These are phyloP conservation scores for Chrysanthemum lavandulifolium DNA, from an alignment of 129 eudicot species.

Conservation along the genomic window DNA sequence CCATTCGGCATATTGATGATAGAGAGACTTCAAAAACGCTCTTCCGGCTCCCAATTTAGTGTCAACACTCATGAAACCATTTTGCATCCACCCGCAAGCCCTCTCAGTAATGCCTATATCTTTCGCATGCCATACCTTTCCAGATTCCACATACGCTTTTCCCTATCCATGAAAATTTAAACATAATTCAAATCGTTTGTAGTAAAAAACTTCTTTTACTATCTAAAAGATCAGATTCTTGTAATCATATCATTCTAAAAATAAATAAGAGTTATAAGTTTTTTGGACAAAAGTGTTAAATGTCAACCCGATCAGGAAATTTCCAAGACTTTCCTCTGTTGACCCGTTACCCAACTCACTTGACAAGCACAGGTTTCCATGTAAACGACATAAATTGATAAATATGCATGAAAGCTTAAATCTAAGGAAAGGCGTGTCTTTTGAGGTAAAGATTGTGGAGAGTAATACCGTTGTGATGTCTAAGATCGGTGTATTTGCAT, in stretches of 20 bases:
- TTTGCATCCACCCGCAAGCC: conserved; percentile 81
- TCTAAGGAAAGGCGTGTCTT: not conserved
- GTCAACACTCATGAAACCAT: conserved; percentile 92
- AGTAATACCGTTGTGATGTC: conserved; percentile 75
- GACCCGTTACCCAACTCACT: no score
- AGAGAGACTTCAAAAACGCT: conserved; percentile 87
- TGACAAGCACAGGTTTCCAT: not conserved
- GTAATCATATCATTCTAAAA: no score
- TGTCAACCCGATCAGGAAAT: no score
- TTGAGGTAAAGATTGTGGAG: not conserved
- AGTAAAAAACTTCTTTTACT: no score
- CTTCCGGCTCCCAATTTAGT: conserved; percentile 84
- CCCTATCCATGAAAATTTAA: conserved; percentile 43
- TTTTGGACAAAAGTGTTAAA: no score
- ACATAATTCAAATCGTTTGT: not conserved
- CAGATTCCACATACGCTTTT: conserved; percentile 71
- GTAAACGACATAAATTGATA: not conserved
- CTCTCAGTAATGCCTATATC: conserved; percentile 81
- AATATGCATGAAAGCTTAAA: not conserved
- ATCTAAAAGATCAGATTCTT: no score
- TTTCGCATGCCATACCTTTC: conserved; percentile 69
- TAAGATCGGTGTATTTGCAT: conserved; percentile 88
- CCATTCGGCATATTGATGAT: conserved; percentile 93
- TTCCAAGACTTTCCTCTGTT: no score
- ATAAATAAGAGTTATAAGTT: no score